Evolutionary conservation across 2,329 filamentous ascomycete genomes (phyloP).

Genomic region (Magnaporthales sp.): DNA sequence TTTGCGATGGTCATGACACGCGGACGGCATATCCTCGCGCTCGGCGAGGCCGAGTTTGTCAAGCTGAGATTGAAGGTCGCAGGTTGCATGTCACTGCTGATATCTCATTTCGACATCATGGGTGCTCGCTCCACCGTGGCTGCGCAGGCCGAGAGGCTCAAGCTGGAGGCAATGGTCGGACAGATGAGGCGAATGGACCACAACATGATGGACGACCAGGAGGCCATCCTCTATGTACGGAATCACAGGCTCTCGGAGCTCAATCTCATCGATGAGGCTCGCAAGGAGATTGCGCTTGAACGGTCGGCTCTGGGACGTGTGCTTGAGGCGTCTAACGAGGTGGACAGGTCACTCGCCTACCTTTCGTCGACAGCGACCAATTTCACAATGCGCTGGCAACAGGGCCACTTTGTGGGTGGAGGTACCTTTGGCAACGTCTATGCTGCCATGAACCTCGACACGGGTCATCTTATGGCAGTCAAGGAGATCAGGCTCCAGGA

Average conservation of each 20-base stretch:
- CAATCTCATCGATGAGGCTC: conserved; percentile 64
- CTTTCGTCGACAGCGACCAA: conserved; percentile 92
- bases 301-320: conserved; percentile 83
- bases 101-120: conserved; percentile 99
- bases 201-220: conserved; percentile 72
- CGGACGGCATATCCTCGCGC: conserved; percentile 83
- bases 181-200: conserved; percentile 65
- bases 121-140: conserved; percentile 88
- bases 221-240: conserved; percentile 66
- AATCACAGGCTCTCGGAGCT: conserved; percentile 69
- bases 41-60: conserved; percentile 82
- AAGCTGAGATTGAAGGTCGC: conserved; percentile 80
- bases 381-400: conserved; percentile 93
- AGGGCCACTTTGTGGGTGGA: conserved; percentile 95
- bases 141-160: conserved; percentile 86
- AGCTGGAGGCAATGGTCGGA: conserved; percentile 69
- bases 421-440: conserved; percentile 98
- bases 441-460: conserved; percentile 93
- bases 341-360: conserved; percentile 88
- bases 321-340: conserved; percentile 89
- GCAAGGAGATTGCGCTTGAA: conserved; percentile 74
- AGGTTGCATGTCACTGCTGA: conserved; percentile 93
- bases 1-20: conserved; percentile 97
- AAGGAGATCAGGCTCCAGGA: conserved; percentile 98
- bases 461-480: conserved; percentile 93